Base-by-base conservation (phyloP, 2,329 filamentous ascomycete species). In the Eutypa lata region DNA sequence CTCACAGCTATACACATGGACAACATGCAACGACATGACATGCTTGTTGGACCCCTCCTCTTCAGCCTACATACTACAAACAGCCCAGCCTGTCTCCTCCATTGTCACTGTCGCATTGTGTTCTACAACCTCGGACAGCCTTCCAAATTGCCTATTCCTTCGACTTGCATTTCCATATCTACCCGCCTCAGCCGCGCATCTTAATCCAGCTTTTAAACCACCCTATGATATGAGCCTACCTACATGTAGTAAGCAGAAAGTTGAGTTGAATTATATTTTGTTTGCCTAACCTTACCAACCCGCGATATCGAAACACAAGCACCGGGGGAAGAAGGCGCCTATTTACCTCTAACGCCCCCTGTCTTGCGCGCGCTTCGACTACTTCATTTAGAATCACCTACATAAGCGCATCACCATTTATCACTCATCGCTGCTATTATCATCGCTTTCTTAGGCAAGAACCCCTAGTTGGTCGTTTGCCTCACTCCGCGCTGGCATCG, bases 301-400 rank as follows among this genome's bases (percentile, higher is more conserved):
- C 26, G 10, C 26, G 26, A 31, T 31, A 31, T 31, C 26, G 26
- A 31, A n/a, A n/a, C n/a, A n/a, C n/a, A n/a, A n/a, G n/a, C n/a
- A n/a, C n/a, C n/a, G n/a, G 10, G 26, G 26, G 26, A 31, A 10
- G 6, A 14, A 18, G 35, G 35, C 35, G 13, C 35, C 35, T 16
- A 38, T 38, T 16, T 16, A 18, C 35, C 35, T 52, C 54, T 44
- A 48, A 51, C 51, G 53, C 54, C 37, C 51, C 50, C 26, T 31
- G 26, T 31, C 22, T 26, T 53, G 55, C 56, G 48, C 49, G 50
- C 40, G 35, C 44, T 47, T 53, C 24, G n/a, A 38, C 26, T 52
- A 38, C 56, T 52, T 40, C 49, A 56, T 57, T n/a, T 33, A 49
- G 54, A 58, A 55, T 48, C 46, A 54, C 51, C 51, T 53, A 57